Base-by-base conservation (phyloP, 805 yeast species). In the Metschnikowia sp. region DNA sequence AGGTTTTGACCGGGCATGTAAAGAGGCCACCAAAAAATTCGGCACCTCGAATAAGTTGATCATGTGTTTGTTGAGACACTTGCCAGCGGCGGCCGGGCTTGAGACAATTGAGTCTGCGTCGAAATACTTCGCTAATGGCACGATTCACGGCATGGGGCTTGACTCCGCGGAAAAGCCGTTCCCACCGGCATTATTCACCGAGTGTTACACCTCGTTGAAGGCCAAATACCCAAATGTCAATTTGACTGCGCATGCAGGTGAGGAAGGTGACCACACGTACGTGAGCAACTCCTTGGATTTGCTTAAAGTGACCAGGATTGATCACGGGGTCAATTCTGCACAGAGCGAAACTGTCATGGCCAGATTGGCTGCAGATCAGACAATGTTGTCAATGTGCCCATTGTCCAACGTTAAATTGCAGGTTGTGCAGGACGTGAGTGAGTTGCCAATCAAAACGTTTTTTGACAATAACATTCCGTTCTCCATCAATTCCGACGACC, bases 231-330 rank as follows among this genome's bases (percentile, higher is more conserved):
- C 84, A 22, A 67, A 77, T 22, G 76, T 83, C 46, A 76, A 81
- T 35, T 72, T 85, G 45, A 88, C 95, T 33, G 92, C 96, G 2
- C 96, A 88, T 60, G 95, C 94, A 2, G 96, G 96, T 58, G 96
- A 88, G 67, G 95, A 88, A 70, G 95, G 92, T 44, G 88, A 84
- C 53, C 82, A 88, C 36, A 76, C 79, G n/a, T 86, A 72, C 55
- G 86, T 87, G 28, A 49, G 68, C 9, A 75, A 74, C 44, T 69
- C 94, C 2, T 67, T 87, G 51, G 83, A 84, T 56, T 48, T 72
- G 40, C 74, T 61, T 45, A 47, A 53, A 28, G 87, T 79, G 26
- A 74, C 82, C 32, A 78, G 96, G 65, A 83, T 88, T 47, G 96
- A 88, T 60, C 96, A 88, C 60, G 95, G 95, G 45, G 79, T 86